Percentiles rank a stretch among this genome's conserved stretches.
Evolutionary conservation across 2,329 filamentous ascomycete species (phyloP).

Genomic region (Colletotrichum caudatum): DNA sequence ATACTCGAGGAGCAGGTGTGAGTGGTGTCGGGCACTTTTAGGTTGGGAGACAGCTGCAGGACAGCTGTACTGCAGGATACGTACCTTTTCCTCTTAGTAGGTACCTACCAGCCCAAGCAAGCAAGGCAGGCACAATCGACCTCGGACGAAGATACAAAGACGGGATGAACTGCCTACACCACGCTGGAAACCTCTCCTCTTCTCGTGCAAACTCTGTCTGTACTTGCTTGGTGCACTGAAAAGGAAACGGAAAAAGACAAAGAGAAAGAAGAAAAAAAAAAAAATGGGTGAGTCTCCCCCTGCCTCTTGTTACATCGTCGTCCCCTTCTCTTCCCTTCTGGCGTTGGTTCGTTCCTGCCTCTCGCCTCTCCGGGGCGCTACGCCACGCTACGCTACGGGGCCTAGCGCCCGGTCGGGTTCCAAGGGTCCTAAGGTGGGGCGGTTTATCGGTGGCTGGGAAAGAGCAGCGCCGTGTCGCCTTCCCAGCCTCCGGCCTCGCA

Average conservation of each 20-base stretch:
- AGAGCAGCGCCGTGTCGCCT: conserved; percentile 16
- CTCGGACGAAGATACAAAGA: conserved; percentile 23
- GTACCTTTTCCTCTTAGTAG: not conserved
- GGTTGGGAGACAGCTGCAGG: conserved; percentile 28
- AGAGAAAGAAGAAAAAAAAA: not conserved
- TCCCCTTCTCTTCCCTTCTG: conserved; percentile 28
- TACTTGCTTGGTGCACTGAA: not conserved
- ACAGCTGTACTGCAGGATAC: conserved; percentile 39
- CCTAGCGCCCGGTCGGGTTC: conserved; percentile 22
- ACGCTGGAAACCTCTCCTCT: not conserved
- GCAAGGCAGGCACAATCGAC: not conserved
- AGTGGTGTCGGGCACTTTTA: conserved; percentile 13
- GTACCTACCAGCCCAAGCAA: too few relatives aligned
- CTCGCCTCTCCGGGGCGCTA: conserved; percentile 33
- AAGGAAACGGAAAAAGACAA: too few relatives aligned
- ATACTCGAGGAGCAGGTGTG: not conserved
- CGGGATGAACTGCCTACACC: conserved; percentile 23
- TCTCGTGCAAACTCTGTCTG: not conserved
- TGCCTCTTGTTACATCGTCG: not conserved
- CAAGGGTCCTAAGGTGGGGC: conserved; percentile 9
- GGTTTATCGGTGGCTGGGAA: conserved; percentile 37
- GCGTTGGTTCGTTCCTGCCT: conserved; percentile 35
- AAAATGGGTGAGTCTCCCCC: conserved; percentile 15
- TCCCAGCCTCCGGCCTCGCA: conserved; percentile 32
- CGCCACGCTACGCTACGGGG: too few relatives aligned